These are phyloP conservation scores for Colletotrichum brevisporum DNA, from an alignment of 2,329 filamentous ascomycete genomes.

Conservation along the genomic window DNA sequence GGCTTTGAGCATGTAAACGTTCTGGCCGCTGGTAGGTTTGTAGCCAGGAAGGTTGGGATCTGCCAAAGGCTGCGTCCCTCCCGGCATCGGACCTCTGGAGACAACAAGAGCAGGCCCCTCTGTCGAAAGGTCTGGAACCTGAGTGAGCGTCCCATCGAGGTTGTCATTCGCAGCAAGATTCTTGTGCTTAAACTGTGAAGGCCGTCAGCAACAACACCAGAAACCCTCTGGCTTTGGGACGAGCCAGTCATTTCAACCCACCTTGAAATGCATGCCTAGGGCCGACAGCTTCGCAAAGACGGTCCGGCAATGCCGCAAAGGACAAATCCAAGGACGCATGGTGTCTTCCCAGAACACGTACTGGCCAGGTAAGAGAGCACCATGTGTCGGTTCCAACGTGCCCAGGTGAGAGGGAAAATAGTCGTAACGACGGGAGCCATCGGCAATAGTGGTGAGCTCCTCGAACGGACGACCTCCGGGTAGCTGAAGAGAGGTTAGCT, in stretches of 20 bases:
- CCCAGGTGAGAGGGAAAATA: slow-evolving; percentile 1
- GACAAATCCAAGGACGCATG: slow-evolving; percentile 50
- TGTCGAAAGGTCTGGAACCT: slow-evolving; percentile 42
- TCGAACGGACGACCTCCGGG: no score
- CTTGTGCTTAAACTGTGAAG: slow-evolving; percentile 41
- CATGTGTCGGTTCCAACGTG: slow-evolving; percentile 37
- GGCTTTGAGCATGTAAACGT: no score
- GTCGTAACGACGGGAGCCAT: slow-evolving; percentile 5
- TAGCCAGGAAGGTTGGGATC: not conserved
- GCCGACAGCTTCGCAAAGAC: slow-evolving; percentile 43
- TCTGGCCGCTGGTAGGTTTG: not conserved
- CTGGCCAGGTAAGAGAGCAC: slow-evolving; percentile 50
- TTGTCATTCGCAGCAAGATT: slow-evolving; percentile 55
- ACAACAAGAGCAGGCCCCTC: slow-evolving; percentile 43
- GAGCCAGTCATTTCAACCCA: slow-evolving; percentile 6
- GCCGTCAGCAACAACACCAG: slow-evolving; percentile 8
- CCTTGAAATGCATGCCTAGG: slow-evolving; percentile 44
- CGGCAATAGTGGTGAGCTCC: not conserved
- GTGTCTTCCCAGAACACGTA: slow-evolving; percentile 48
- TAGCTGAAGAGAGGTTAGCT: no score
- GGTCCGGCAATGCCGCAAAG: slow-evolving; percentile 53
- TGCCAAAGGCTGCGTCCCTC: slow-evolving; percentile 42
- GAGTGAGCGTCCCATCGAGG: slow-evolving; percentile 55
- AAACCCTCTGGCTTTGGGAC: not conserved
- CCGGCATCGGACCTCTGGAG: slow-evolving; percentile 43